Evolutionary conservation across 208 protist species (phyloP), one percentile per base, ranked within the genome.

Genomic region (Trypanosoma lewisi): DNA sequence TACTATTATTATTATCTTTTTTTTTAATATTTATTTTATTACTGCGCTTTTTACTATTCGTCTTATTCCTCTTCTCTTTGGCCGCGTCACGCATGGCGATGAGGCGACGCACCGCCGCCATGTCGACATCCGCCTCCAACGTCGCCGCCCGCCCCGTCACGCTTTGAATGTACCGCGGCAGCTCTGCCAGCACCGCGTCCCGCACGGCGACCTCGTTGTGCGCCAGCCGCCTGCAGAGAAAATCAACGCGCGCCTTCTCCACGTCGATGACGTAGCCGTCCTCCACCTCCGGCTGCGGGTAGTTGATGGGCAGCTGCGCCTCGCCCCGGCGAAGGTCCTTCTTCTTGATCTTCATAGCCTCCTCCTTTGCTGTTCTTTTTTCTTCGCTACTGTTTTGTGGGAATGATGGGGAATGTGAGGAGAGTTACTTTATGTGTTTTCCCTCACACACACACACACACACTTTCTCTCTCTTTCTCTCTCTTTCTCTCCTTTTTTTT

Each of bases 251-350:
- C 19, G 79, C 73, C 64, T 88, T 73, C 54, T 90, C 82, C 21
- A 51, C 60, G 47, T 87, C 75, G 17, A 3, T 28, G 17, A 14
- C 45, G n/a, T 69, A 56, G 3, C 77, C 75, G 11, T 78, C 75
- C 5, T 67, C 53, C 8, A 91, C 75, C 30, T 76, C 73, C 21
- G 89, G 85, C 41, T 82, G 81, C 2, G 89, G 88, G 74, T 92
- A 95, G 73, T 95, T 95, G 55, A 95, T 95, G n/a, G 89, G 89
- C 11, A 95, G 75, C 77, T 95, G 89, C 49, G 89, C 83, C 64
- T 84, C 69, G 16, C 89, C 59, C 60, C 82, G 83, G 51, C 89
- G 83, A 11, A 95, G 67, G 12, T 95, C 89, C 73, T 95, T 95
- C 76, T 93, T 95, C 67, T 95, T 95, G 53, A 95, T 89, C 69